Percentiles rank a stretch among this genome's conserved stretches.
These are phyloP conservation scores for Monosporozyma servazzii DNA, from an alignment of 805 yeast species.

Conservation along the genomic window DNA sequence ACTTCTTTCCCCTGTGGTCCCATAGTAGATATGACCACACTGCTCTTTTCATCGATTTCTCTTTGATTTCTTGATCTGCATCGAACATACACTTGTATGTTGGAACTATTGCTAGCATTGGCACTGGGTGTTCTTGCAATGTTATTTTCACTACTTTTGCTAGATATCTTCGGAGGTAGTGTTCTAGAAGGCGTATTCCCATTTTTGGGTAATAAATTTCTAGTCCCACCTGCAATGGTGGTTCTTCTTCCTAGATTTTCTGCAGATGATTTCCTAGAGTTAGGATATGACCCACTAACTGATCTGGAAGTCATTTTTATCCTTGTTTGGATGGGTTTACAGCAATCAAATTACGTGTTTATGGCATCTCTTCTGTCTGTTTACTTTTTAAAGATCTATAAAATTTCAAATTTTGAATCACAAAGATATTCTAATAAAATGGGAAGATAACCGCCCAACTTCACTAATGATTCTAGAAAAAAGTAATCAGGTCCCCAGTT, in stretches of 20 bases:
- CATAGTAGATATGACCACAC: constrained; percentile 44
- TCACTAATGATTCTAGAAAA: no score
- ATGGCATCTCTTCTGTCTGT: background rate
- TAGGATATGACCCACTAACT: background rate
- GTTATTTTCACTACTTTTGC: background rate
- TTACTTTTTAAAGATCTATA: background rate
- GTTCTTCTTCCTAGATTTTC: background rate
- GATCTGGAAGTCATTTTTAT: background rate
- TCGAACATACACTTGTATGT: constrained; percentile 48
- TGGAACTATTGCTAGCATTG: constrained; percentile 11
- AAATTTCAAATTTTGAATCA: background rate
- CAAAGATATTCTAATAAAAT: no score
- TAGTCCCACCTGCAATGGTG: background rate
- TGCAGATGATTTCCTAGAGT: background rate
- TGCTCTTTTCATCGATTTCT: constrained; percentile 46
- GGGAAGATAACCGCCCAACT: no score
- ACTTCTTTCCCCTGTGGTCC: constrained; percentile 40
- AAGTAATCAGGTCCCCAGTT: no score
- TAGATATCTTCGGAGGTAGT: background rate
- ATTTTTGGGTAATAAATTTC: background rate
- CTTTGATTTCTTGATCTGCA: constrained; percentile 48
- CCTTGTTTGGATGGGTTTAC: background rate
- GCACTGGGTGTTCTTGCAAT: background rate
- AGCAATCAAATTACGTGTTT: background rate
- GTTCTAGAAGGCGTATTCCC: background rate